These are phyloP conservation scores for Endothia cerciana DNA, from an alignment of 2,329 filamentous ascomycete species.

Conservation along the genomic window DNA sequence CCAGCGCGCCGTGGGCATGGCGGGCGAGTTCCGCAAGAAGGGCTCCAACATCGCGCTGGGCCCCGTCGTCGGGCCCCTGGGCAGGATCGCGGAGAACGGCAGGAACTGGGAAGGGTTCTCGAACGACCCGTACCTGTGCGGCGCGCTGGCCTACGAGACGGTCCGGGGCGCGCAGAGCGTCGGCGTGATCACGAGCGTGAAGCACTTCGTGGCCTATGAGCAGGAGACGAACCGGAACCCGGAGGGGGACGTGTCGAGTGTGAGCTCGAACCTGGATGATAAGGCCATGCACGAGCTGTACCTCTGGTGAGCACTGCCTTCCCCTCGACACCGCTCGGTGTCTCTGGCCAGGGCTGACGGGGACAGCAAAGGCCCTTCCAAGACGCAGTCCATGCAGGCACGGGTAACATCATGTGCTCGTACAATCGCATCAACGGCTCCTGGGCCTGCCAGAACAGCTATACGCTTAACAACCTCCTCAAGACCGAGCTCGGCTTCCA, in stretches of 20 bases:
- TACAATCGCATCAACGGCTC: constrained; percentile 73
- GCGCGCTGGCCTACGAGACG: constrained; percentile 46
- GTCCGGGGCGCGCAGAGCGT: constrained; percentile 70
- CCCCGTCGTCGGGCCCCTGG: constrained; percentile 69
- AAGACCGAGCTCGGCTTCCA: constrained; percentile 62
- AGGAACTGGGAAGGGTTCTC: constrained; percentile 57
- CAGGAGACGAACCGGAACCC: constrained; percentile 58
- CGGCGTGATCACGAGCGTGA: constrained; percentile 68
- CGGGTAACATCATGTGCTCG: constrained; percentile 60
- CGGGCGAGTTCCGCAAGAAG: constrained; percentile 71
- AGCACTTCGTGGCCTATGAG: constrained; percentile 66
- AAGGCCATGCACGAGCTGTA: constrained; percentile 53
- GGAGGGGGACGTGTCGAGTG: constrained; percentile 53
- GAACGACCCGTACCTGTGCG: constrained; percentile 61
- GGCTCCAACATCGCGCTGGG: constrained; percentile 78
- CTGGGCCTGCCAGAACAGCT: constrained; percentile 70
- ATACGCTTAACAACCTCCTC: constrained; percentile 65
- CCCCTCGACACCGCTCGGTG: background rate
- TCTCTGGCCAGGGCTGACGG: too few species aligned
- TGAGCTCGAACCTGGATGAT: constrained; percentile 49
- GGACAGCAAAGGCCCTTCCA: constrained; percentile 32
- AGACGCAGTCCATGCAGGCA: constrained; percentile 65
- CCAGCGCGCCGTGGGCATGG: constrained; percentile 72
- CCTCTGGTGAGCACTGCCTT: constrained; percentile 42
- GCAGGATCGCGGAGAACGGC: constrained; percentile 60